Percentiles rank a stretch among this genome's conserved stretches.
phyloP scores from a whole-genome alignment of 306 rosid genomes.

The Rosa persica region DNA sequence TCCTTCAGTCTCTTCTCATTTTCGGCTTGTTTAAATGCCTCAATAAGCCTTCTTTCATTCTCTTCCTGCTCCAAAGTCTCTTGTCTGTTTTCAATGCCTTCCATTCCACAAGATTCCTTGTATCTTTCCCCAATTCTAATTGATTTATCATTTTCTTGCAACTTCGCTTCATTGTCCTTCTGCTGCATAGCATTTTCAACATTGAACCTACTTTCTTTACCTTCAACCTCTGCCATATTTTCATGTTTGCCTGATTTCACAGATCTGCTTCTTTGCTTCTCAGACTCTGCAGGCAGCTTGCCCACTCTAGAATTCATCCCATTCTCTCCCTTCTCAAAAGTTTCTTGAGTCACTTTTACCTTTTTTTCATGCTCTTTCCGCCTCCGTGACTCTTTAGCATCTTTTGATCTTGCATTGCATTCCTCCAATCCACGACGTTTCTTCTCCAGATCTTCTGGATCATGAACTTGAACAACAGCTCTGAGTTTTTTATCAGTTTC shows the following conservation, averaged over 20 bases:
- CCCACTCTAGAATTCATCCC: constrained; percentile 35
- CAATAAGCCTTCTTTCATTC: constrained; percentile 29
- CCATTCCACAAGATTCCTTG: constrained; percentile 27
- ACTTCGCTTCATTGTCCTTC: constrained; percentile 33
- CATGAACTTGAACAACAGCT: constrained; percentile 29
- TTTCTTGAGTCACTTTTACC: constrained; percentile 35
- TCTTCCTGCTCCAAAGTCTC: constrained; percentile 36
- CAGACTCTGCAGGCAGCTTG: constrained; percentile 33
- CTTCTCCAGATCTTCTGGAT: constrained; percentile 35
- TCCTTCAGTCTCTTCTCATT: constrained; percentile 34
- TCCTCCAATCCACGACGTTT: constrained; percentile 40
- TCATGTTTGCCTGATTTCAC: constrained; percentile 36
- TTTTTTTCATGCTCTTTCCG: constrained; percentile 43
- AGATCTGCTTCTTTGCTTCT: constrained; percentile 29
- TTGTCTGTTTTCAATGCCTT: constrained; percentile 32
- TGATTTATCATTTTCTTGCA: constrained; percentile 22
- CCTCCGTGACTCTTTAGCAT: constrained; percentile 36
- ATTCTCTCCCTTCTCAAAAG: constrained; percentile 34
- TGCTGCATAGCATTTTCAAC: constrained; percentile 39
- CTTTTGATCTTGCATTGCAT: constrained; percentile 39
- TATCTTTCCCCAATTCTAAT: constrained; percentile 36
- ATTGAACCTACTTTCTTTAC: constrained; percentile 34
- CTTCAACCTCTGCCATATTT: constrained; percentile 32
- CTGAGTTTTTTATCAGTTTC: constrained; percentile 23
- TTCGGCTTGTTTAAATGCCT: constrained; percentile 40